phyloP scores from a whole-genome alignment of 2,329 filamentous ascomycete genomes.

The Fusarium subtropicale region DNA sequence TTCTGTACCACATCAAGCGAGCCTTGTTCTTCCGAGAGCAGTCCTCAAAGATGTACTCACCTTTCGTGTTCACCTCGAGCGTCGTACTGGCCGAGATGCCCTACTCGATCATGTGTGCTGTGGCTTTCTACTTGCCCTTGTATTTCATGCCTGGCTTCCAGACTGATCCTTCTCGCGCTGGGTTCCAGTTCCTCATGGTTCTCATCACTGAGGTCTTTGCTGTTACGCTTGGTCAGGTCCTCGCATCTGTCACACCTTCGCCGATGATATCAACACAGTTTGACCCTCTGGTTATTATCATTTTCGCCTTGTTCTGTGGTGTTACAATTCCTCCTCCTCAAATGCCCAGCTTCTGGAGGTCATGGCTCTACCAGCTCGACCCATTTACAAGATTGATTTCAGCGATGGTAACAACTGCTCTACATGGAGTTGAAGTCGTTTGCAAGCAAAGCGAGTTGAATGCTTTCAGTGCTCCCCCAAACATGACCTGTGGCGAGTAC shows the following conservation, averaged over 20 bases:
- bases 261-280: constrained; percentile 83
- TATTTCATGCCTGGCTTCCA: constrained; percentile 88
- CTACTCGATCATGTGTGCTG: constrained; percentile 82
- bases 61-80: constrained; percentile 79
- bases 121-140: constrained; percentile 82
- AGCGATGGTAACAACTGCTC: constrained; percentile 73
- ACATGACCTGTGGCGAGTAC: constrained; percentile 49
- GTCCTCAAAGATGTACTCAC: constrained; percentile 86
- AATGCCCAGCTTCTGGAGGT: constrained; percentile 81
- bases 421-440: constrained; percentile 63
- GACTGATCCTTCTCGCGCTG: constrained; percentile 71
- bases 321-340: constrained; percentile 83
- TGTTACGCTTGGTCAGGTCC: constrained; percentile 80
- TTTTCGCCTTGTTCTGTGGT: constrained; percentile 87
- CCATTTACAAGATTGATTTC: constrained; percentile 74
- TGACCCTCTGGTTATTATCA: constrained; percentile 85
- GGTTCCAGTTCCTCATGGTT: constrained; percentile 88
- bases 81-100: constrained; percentile 88
- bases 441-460: constrained; percentile 69
- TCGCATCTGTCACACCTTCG: constrained; percentile 81
- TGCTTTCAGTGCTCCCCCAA: constrained; percentile 70
- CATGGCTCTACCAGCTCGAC: constrained; percentile 74
- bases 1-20: constrained; percentile 82
- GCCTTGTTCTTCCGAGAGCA: constrained; percentile 88
- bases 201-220: constrained; percentile 87